Conservation (phyloP, 805 yeast genomes). For the Diddensiella transvaalensis region DNA sequence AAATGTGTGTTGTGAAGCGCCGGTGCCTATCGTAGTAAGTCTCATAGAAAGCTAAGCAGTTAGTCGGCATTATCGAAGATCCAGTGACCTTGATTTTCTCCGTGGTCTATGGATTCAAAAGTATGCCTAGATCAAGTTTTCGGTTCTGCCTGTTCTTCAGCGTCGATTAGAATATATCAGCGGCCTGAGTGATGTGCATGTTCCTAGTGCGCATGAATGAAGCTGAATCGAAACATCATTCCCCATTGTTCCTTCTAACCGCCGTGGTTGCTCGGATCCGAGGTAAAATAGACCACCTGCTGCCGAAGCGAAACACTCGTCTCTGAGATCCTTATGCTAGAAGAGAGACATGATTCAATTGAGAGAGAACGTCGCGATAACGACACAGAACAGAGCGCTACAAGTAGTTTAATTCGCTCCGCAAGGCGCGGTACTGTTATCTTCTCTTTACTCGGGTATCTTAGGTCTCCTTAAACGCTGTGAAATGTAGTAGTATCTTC, state of each 20-base stretch:
- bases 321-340: no score
- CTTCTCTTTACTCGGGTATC: no score
- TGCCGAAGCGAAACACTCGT: no score
- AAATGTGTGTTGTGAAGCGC: no score
- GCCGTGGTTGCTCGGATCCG: background rate
- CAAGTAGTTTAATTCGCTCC: no score
- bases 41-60: background rate
- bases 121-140: slow-evolving; percentile 19
- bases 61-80: slow-evolving; percentile 18
- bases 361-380: no score
- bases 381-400: no score
- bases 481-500: no score
- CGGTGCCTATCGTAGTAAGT: no score
- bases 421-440: no score
- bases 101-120: slow-evolving; percentile 22
- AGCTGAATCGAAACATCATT: background rate
- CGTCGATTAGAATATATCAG: background rate
- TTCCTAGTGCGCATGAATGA: background rate
- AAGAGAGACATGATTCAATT: no score
- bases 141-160: background rate
- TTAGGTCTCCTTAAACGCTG: no score
- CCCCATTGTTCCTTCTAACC: background rate
- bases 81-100: slow-evolving; percentile 16
- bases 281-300: background rate
- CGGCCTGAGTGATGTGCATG: background rate